Evolutionary conservation across 2,329 filamentous ascomycete genomes (phyloP), one percentile per base, ranked within the genome.

Genomic region (Helicocarpus griseus): DNA sequence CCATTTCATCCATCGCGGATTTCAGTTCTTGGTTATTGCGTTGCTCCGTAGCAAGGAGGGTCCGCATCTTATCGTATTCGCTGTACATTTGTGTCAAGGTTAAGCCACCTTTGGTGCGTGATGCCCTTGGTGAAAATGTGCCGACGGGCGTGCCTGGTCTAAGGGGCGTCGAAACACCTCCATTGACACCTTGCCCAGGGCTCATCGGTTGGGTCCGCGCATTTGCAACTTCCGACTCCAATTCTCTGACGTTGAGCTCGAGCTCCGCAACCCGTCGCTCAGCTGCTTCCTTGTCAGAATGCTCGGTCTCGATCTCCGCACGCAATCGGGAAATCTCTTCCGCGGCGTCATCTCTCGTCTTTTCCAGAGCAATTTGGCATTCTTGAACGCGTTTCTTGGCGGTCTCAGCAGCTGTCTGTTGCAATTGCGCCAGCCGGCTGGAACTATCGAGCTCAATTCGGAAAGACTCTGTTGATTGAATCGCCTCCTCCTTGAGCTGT

Each of bases 401-500:
- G 2, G 78, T 81, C 50, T 79, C 73, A 1, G 80, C 79, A 51
- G 76, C 76, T 53, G 80, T 76, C 47, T 77, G 74, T 59, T 82
- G 79, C 21, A 84, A 78, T 56, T 95, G 85, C 2, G 89, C 87
- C 19, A 98, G 77, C 41, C 93, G 82, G 53, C 81, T 83, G 24
- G 86, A 82, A 56, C 85, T 85, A 57, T 94, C 89, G 6, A 95
- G 76, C 65, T 97, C 90, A 51, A 90, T 83, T 60, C 85, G 83
- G 74, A 93, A 94, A 54, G 85, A 85, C 65, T 96, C 86, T 55
- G 95, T 84, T n/a, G 83, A 83, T 50, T 87, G 81, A 1, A 87
- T 85, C 24, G 86, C 85, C 19, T 87, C 81, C 63, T 95, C 89
- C 62, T 93, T 85, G 31, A 96, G 78, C 64, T 89, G 85, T 62